A percentile compares a stretch with the other conserved stretches of the same genome.
Evolutionary conservation across 176 grass and related monocot species (phyloP).

Genomic region (Oropetium thomaeum): DNA sequence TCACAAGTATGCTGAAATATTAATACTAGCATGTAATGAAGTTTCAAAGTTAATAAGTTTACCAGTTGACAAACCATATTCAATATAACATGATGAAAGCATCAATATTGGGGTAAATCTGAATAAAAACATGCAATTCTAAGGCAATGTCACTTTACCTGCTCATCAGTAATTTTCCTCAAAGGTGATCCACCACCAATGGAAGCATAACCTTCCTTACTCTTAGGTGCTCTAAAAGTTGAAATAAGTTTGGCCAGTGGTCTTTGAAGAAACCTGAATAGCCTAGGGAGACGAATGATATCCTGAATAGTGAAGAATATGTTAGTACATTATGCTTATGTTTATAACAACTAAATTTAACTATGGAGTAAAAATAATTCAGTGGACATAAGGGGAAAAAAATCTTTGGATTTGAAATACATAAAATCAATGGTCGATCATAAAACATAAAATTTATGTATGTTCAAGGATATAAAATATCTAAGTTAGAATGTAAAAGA

Average conservation of each 20-base stretch:
- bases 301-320: constrained; percentile 51
- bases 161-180: constrained; percentile 93
- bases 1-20: constrained; percentile 28
- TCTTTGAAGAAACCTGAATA: constrained; percentile 94
- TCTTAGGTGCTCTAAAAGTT: constrained; percentile 87
- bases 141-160: constrained; percentile 45
- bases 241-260: constrained; percentile 96
- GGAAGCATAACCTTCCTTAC: constrained; percentile 93
- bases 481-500: not conserved
- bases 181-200: constrained; percentile 96
- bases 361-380: not conserved
- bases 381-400: not conserved
- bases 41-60: not conserved
- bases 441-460: not conserved
- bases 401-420: not conserved
- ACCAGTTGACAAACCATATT: not conserved
- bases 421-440: not conserved
- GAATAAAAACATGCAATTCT: not conserved
- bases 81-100: not conserved
- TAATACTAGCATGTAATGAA: not conserved
- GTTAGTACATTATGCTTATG: not conserved
- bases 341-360: not conserved
- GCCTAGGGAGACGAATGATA: constrained; percentile 87
- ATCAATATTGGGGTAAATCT: too few species aligned
- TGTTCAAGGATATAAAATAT: not conserved